Base-by-base conservation (phyloP, 371 early-diverging fungal genomes). In the Massospora cicadina region DNA sequence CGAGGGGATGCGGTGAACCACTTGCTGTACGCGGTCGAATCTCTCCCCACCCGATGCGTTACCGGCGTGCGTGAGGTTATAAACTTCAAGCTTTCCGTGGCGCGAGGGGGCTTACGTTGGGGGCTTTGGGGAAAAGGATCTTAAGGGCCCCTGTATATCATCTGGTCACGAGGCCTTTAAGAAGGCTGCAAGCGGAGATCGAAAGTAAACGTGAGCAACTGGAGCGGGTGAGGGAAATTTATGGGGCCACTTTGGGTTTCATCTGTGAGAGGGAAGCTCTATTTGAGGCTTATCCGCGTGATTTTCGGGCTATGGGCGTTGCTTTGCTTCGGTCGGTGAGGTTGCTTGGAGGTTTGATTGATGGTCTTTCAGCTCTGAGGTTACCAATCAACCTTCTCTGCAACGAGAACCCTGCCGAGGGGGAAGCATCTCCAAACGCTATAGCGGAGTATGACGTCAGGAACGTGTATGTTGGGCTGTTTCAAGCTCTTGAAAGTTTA, bases 141-240 rank as follows among this genome's bases (percentile, higher is more conserved):
- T 25, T n/a, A 23, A 17, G 28, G 26, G 17, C 58, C 23, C 58
- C 58, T 23, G 23, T 25, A 23, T 23, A 57, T n/a, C 58, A 57
- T 10, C 26, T 57, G 58, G 26, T 57, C 28, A 57, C 12, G 26
- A 57, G 26, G 26, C 58, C 58, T 27, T 27, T 25, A 23, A 57
- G 26, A 62, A 30, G 54, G 32, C 17, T n/a, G 60, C 58, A 30
- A 69, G 69, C 23, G 72, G 71, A 3, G 62, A 63, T 25, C 69
- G 66, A 62, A 59, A 68, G 3, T 55, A 65, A 1, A 55, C 65
- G 70, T 72, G 69, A 26, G 74, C 69, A 60, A 30, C 0, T 25
- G 68, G 69, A 24, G 63, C 71, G 1, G 33, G 28, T 2, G 62
- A 65, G 23, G 66, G 65, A 29, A 26, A 64, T 64, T 67, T 68